Evolutionary conservation across 345 rosid genomes (phyloP), one percentile per base, ranked within the genome.

Genomic region (Sisymbrium altissimum): DNA sequence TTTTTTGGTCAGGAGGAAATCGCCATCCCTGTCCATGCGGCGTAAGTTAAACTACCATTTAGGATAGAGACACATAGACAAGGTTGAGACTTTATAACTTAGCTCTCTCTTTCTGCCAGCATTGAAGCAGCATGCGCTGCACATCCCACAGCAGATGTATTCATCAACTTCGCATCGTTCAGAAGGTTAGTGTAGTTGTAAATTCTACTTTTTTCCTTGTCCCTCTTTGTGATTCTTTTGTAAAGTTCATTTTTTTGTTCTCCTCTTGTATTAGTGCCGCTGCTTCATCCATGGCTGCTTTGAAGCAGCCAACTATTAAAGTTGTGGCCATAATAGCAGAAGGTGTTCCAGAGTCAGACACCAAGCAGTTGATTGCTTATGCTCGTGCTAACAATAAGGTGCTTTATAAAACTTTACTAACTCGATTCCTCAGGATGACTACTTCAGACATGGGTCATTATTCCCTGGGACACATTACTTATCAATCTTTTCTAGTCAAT

Each of bases 1-100:
- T 91, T 94, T 75, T 94, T 94, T n/a, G 98, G 98, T 49, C 98
- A 89, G 54, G 98, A 94, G 83, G 98, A 94, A 85, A 94, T 94
- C 35, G 98, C 98, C 15, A 94, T 94, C 77, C 96, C 98, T 13
- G 98, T 91, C 15, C 98, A 91, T 78, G 88, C 96, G 19, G 70
- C 88, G 98, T 94, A 89, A 52, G 56, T 59, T 53, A 6, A 44
- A 30, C 3, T 9, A 64, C 9, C 65, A 45, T 62, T 6, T 62
- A 12, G 6, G 10, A 54, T n/a, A 5, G 39, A 41, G 62, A 52
- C 3, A 7, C 13, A 46, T 7, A 23, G 18, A 38, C 40, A 29
- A 38, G 29, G 0, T 38, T 62, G 5, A 50, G 33, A 62, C 36
- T 4, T 0, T 41, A 19, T 9, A 40, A 39, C 66, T 27, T 17